Conservation (phyloP, 1,284 basidiomycete genomes). For the Malassezia nana region DNA sequence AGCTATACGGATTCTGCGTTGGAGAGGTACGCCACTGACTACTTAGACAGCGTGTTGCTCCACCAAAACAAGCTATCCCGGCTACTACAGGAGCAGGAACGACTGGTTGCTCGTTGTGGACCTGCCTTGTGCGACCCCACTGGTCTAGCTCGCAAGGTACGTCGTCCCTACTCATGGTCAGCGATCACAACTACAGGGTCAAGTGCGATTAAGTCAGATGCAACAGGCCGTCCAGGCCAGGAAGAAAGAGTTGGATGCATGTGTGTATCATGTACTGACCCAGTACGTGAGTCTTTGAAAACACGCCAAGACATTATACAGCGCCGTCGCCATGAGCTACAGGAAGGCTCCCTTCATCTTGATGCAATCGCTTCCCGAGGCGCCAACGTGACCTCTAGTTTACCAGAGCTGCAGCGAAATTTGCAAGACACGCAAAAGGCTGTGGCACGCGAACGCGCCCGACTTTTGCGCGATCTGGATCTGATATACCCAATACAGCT, state of each 20-base stretch:
- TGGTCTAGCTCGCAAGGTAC: neutral
- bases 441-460: slow-evolving; percentile 15
- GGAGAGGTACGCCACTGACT: neutral
- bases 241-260: neutral
- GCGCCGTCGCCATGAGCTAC: neutral
- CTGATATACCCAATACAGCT: slow-evolving; percentile 43
- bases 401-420: neutral
- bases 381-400: neutral
- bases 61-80: neutral
- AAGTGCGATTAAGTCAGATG: neutral
- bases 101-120: neutral
- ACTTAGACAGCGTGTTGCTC: neutral
- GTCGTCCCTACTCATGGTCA: neutral
- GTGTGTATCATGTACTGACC: neutral
- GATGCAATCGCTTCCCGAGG: neutral
- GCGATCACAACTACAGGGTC: neutral
- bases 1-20: neutral
- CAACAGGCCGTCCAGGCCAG: neutral
- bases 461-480: slow-evolving; percentile 34
- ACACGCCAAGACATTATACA: neutral
- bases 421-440: neutral
- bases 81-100: neutral
- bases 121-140: neutral
- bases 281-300: slow-evolving; percentile 13
- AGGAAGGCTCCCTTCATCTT: neutral